Percentiles rank a stretch among this genome's conserved stretches.
Conservation (phyloP, 75 land plant genomes). For the Ceratopteris richardii region DNA sequence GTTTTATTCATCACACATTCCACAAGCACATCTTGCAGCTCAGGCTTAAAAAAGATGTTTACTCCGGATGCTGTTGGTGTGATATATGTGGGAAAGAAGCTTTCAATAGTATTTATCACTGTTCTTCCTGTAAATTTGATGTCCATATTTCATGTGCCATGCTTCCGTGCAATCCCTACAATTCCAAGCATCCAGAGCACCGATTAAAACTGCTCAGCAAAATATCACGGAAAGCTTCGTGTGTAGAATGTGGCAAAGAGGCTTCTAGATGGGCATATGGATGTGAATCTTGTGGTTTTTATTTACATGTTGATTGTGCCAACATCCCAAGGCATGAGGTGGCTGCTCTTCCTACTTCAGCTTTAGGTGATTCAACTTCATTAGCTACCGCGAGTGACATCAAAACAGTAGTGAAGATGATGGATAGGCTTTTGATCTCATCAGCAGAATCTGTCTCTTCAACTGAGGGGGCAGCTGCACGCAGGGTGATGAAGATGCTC, state of each 20-base stretch:
- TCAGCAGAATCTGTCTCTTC: neutral
- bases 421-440: constrained; percentile 4
- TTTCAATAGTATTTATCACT: neutral
- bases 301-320: neutral
- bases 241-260: neutral
- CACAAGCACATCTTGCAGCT: constrained; percentile 5
- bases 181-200: constrained; percentile 4
- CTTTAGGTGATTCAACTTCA: neutral
- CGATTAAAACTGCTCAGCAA: neutral
- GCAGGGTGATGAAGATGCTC: constrained; percentile 4
- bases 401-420: constrained; percentile 1
- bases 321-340: constrained; percentile 5
- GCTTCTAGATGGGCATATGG: constrained; percentile 3
- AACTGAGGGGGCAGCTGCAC: neutral
- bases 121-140: constrained; percentile 1
- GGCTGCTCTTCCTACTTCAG: neutral
- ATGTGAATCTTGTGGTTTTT: constrained; percentile 4
- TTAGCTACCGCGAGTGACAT: neutral
- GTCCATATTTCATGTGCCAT: constrained; percentile 1
- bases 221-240: neutral
- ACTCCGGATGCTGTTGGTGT: constrained; percentile 5
- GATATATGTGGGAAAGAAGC: constrained; percentile 4
- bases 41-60: neutral
- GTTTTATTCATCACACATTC: neutral
- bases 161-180: neutral